Conservation (phyloP, 495 filamentous ascomycete species). For the Lindgomyces ingoldianus region DNA sequence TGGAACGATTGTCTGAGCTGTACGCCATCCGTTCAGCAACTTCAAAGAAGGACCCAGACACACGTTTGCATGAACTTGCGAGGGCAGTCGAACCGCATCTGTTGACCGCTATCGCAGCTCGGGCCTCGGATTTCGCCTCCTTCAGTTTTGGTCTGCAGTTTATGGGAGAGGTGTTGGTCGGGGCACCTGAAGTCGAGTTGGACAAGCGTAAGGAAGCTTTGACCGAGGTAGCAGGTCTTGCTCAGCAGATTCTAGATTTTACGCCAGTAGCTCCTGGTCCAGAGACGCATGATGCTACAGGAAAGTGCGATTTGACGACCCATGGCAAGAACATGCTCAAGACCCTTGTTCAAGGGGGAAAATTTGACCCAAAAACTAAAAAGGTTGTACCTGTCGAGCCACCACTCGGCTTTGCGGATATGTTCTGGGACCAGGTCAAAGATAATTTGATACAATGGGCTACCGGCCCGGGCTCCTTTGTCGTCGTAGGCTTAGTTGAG, state of each 20-base stretch:
- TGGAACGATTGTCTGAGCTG: slow-evolving; percentile 55
- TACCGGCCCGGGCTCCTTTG: slow-evolving; percentile 75
- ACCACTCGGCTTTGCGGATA: slow-evolving; percentile 72
- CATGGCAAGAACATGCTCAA: slow-evolving; percentile 77
- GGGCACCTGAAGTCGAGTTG: slow-evolving; percentile 53
- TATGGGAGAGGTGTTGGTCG: slow-evolving; percentile 77
- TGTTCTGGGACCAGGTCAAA: slow-evolving; percentile 75
- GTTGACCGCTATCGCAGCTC: slow-evolving; percentile 67
- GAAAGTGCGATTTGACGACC: slow-evolving; percentile 39
- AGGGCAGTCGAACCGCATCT: slow-evolving; percentile 65
- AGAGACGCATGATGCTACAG: neutral
- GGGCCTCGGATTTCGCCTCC: slow-evolving; percentile 65
- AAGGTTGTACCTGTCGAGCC: slow-evolving; percentile 68
- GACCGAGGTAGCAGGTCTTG: slow-evolving; percentile 68
- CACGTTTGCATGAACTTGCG: slow-evolving; percentile 74
- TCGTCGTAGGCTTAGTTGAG: slow-evolving; percentile 78
- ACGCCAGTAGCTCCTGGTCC: neutral
- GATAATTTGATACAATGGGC: slow-evolving; percentile 83
- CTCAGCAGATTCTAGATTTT: slow-evolving; percentile 59
- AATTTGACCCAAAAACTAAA: slow-evolving; percentile 70
- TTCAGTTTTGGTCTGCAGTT: slow-evolving; percentile 85
- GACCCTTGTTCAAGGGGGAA: slow-evolving; percentile 80
- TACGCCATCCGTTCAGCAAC: slow-evolving; percentile 51
- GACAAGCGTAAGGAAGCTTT: slow-evolving; percentile 68
- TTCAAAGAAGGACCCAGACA: slow-evolving; percentile 84